Evolutionary conservation across 208 protist genomes (phyloP).

Genomic region (Herpetomonas tarakana): DNA sequence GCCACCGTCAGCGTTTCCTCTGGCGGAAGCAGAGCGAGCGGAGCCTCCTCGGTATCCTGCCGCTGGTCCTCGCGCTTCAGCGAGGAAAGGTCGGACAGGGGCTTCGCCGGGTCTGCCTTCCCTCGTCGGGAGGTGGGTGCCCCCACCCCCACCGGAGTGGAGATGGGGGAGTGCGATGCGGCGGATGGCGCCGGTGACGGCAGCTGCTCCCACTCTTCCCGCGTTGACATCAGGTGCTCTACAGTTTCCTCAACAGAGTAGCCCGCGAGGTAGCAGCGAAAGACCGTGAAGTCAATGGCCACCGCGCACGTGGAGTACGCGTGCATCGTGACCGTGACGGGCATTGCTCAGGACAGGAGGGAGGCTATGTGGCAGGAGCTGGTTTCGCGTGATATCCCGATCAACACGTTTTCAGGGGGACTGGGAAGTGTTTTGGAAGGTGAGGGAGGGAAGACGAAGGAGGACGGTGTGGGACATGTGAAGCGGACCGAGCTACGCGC

Average conservation of each 20-base stretch:
- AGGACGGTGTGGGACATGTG: too few relatives aligned
- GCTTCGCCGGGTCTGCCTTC: conserved; percentile 1
- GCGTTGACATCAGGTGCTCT: conserved; percentile 41
- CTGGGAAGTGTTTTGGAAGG: too few relatives aligned
- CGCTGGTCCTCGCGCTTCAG: not conserved
- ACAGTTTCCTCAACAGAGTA: conserved; percentile 72
- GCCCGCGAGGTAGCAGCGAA: conserved; percentile 59
- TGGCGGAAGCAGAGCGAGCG: not conserved
- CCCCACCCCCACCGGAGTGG: not conserved
- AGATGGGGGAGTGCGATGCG: conserved; percentile 6
- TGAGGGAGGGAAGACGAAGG: too few relatives aligned
- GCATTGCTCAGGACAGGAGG: too few relatives aligned
- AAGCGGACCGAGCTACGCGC: too few relatives aligned
- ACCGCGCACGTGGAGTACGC: conserved; percentile 63
- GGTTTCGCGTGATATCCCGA: too few relatives aligned
- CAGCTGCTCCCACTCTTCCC: too few relatives aligned
- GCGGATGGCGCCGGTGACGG: too few relatives aligned
- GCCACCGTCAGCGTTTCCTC: conserved; percentile 1
- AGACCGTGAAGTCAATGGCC: conserved; percentile 65
- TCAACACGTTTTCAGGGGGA: not conserved
- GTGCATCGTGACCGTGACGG: conserved; percentile 58
- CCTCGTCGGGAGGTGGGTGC: not conserved
- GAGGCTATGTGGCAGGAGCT: too few relatives aligned
- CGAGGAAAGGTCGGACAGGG: too few relatives aligned
- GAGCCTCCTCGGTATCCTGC: not conserved